Percentiles rank a stretch among this genome's conserved stretches.
Conservation (phyloP, 1,139 yeast species). For the Diutina sp. region DNA sequence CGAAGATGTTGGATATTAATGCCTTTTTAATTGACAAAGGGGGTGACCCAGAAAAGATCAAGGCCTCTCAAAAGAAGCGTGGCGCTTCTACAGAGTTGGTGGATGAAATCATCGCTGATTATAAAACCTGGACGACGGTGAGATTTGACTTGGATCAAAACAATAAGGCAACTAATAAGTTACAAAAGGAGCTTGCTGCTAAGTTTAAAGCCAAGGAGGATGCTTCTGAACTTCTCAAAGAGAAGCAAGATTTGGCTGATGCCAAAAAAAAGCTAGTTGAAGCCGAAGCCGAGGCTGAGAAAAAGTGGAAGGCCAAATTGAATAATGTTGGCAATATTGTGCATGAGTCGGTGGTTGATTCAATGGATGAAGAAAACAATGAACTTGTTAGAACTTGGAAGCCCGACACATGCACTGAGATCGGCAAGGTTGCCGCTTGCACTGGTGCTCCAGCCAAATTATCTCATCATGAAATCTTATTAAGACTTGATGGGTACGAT, state of each 20-base stretch:
- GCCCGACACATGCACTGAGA: constrained; percentile 46
- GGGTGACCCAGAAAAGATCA: constrained; percentile 83
- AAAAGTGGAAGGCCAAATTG: constrained; percentile 62
- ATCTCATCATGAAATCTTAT: constrained; percentile 90
- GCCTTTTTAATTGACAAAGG: constrained; percentile 93
- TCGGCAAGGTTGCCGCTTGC: constrained; percentile 54
- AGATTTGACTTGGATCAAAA: constrained; percentile 86
- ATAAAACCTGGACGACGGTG: constrained; percentile 84
- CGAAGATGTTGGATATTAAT: constrained; percentile 76
- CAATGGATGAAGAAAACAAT: constrained; percentile 83
- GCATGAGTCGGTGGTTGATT: constrained; percentile 80
- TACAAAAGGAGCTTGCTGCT: constrained; percentile 86
- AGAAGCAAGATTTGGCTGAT: constrained; percentile 62
- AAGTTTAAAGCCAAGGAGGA: constrained; percentile 94
- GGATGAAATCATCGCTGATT: constrained; percentile 84
- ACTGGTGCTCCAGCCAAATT: constrained; percentile 67
- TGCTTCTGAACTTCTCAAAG: constrained; percentile 66
- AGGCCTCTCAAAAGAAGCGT: constrained; percentile 84
- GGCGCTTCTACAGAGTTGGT: constrained; percentile 91
- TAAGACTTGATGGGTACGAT: constrained; percentile 94
- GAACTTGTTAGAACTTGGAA: constrained; percentile 81
- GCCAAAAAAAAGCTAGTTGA: constrained; percentile 57
- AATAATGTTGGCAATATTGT: constrained; percentile 88
- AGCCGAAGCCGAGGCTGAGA: constrained; percentile 71
- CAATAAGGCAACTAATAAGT: constrained; percentile 75